phyloP scores from a whole-genome alignment of 768 basidiomycete genomes.

The Porpolomopsis calyptriformis region DNA sequence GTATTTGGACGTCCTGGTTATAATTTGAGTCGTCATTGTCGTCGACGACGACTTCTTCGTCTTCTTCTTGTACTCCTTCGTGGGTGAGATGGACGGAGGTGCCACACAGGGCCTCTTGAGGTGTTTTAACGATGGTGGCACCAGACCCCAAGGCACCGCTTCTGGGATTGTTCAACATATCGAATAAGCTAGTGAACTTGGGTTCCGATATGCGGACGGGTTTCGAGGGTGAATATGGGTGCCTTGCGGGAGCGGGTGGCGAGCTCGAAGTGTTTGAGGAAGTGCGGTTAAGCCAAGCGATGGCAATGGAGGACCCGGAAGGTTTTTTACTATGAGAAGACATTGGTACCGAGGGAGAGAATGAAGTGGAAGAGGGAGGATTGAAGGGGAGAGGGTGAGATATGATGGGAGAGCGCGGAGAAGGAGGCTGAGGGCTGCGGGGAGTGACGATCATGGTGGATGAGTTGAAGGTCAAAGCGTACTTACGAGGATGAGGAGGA shows the following conservation, averaged over 20 bases:
- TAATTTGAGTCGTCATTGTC: background rate
- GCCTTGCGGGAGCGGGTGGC: conserved; percentile 13
- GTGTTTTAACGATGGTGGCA: conserved; percentile 68
- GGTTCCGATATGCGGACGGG: conserved; percentile 32
- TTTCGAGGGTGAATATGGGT: conserved; percentile 24
- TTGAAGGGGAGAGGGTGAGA: conserved; percentile 4
- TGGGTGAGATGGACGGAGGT: conserved; percentile 34
- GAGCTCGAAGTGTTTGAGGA: conserved; percentile 20
- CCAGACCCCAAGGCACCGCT: conserved; percentile 54
- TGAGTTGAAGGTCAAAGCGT: background rate
- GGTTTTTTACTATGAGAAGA: conserved; percentile 14
- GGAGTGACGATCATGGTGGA: background rate
- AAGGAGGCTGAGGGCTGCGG: conserved; percentile 5
- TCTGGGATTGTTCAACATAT: conserved; percentile 29
- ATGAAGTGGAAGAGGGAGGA: conserved; percentile 11
- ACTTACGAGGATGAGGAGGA: background rate
- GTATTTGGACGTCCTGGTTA: background rate
- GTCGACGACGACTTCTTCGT: conserved; percentile 5
- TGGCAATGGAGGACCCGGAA: conserved; percentile 31
- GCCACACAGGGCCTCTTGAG: conserved; percentile 61
- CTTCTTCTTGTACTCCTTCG: conserved; percentile 13
- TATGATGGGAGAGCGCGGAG: conserved; percentile 1
- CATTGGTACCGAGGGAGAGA: conserved; percentile 17
- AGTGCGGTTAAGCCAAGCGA: conserved; percentile 42
- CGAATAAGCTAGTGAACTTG: conserved; percentile 32